Base-by-base conservation (phyloP, 1,284 basidiomycete species). In the Erythrobasidium hasegawianum region DNA sequence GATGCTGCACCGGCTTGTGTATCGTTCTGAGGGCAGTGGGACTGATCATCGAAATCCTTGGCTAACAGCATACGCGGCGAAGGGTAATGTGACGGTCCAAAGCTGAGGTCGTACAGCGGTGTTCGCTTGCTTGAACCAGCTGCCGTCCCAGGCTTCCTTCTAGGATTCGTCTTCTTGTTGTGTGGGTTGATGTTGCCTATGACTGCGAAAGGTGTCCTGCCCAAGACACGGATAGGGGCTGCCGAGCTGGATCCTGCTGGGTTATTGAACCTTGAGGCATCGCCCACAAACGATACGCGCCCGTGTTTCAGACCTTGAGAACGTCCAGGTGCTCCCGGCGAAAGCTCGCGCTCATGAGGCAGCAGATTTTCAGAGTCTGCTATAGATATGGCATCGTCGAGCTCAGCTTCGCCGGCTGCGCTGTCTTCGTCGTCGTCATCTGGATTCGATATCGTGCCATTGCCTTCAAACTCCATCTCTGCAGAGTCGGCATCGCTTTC, bases 391-490 rank as follows among this genome's bases (percentile, higher is more conserved):
- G 5, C 16, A 24, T 43, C 54, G 47, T 65, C 62, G 13, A 64
- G 54, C 24, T 64, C 54, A 24, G 53, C 41, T n/a, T 65, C 62
- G 45, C 62, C 62, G 11, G 45, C 62, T 24, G 56, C 62, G 26
- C 50, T 55, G 47, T 65, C 62, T 27, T 27, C 62, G 24, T 52
- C 56, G 16, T 57, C 55, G 10, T 41, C 40, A 9, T 64, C 61
- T 33, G n/a, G n/a, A n/a, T 24, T 47, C 5, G 45, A 47, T n/a
- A 47, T 47, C 45, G 45, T 47, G 4, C 45, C 33, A 8, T 47
- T 24, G 7, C 5, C 43, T 47, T 22, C 50, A 26, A 20, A 16
- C 18, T 53, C 18, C 50, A 29, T 24, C 18, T 53, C 50, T 53
- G 16, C 50, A 20, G 50, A 53, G 20, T 53, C 49, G 45, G 49